Evolutionary conservation across 768 basidiomycete genomes (phyloP), one percentile per base, ranked within the genome.

Genomic region (Mycena rosella): DNA sequence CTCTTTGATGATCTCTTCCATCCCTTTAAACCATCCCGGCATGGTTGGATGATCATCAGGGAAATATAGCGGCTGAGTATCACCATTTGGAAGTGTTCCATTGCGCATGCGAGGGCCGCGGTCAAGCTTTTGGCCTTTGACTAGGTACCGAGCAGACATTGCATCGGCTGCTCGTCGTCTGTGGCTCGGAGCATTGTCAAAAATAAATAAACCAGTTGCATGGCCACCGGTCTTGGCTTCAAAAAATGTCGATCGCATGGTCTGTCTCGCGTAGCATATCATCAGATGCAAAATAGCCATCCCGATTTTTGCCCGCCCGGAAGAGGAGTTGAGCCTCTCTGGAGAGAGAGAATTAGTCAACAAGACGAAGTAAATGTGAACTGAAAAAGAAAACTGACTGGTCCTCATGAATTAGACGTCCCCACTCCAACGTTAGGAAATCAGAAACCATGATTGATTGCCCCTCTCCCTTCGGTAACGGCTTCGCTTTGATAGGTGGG

Each of bases 391-490:
- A 67, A 51, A 60, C 17, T 24, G 34, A 66, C 62, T 65, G 59
- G 34, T 65, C 45, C 7, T 40, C 63, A 45, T 67, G 26, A 24
- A 55, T n/a, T n/a, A n/a, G n/a, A n/a, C n/a, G n/a, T n/a, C n/a
- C n/a, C n/a, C n/a, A n/a, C n/a, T n/a, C n/a, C n/a, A n/a, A n/a
- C n/a, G n/a, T n/a, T n/a, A n/a, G n/a, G n/a, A n/a, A n/a, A n/a
- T n/a, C n/a, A n/a, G n/a, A n/a, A n/a, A n/a, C n/a, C n/a, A n/a
- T n/a, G n/a, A n/a, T n/a, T n/a, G n/a, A n/a, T n/a, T n/a, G 69
- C 1, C 79, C 60, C 22, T 80, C 79, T 3, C 79, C 79, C 55
- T 80, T 80, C 38, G 62, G 49, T 17, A 73, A 49, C 30, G 77
- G 79, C 20, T 47, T 63, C 13, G 72, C 63, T 24, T 65, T 69